Percentiles rank a stretch among this genome's conserved stretches.
Evolutionary conservation across 768 basidiomycete genomes (phyloP).

Genomic region (Lyophyllum semitale): DNA sequence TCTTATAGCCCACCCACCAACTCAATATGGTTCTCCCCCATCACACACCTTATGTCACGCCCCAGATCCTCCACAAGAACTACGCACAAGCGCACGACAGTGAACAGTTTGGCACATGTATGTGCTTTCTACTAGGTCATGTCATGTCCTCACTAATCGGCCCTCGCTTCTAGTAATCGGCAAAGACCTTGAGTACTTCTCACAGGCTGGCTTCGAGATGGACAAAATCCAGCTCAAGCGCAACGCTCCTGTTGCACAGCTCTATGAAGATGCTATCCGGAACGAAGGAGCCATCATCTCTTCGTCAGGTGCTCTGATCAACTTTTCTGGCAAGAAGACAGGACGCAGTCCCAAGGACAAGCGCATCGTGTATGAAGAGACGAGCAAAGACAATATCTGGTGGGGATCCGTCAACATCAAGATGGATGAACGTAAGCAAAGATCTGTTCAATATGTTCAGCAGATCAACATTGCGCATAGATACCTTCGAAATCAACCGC

Average conservation of each 20-base stretch:
- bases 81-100: slow-evolving; percentile 77
- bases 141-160: neutral
- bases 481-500: slow-evolving; percentile 99
- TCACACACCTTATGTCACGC: slow-evolving; percentile 84
- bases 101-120: slow-evolving; percentile 61
- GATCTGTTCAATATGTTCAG: neutral
- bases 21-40: slow-evolving; percentile 66
- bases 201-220: slow-evolving; percentile 99
- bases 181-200: slow-evolving; percentile 94
- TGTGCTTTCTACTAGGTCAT: slow-evolving; percentile 26
- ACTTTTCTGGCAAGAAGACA: slow-evolving; percentile 99
- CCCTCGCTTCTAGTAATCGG: slow-evolving; percentile 67
- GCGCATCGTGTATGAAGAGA: slow-evolving; percentile 98
- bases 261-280: slow-evolving; percentile 97
- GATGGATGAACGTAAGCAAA: slow-evolving; percentile 86
- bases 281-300: slow-evolving; percentile 99
- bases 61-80: slow-evolving; percentile 85
- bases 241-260: slow-evolving; percentile 85
- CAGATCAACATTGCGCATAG: slow-evolving; percentile 32
- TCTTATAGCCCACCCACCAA: slow-evolving; percentile 14
- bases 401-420: slow-evolving; percentile 99
- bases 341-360: slow-evolving; percentile 98
- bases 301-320: slow-evolving; percentile 94
- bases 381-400: slow-evolving; percentile 96
- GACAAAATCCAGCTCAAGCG: slow-evolving; percentile 94